A percentile compares a stretch with the other conserved stretches of the same genome.
phyloP scores from a whole-genome alignment of 2,329 filamentous ascomycete genomes.

The Calycina marina region DNA sequence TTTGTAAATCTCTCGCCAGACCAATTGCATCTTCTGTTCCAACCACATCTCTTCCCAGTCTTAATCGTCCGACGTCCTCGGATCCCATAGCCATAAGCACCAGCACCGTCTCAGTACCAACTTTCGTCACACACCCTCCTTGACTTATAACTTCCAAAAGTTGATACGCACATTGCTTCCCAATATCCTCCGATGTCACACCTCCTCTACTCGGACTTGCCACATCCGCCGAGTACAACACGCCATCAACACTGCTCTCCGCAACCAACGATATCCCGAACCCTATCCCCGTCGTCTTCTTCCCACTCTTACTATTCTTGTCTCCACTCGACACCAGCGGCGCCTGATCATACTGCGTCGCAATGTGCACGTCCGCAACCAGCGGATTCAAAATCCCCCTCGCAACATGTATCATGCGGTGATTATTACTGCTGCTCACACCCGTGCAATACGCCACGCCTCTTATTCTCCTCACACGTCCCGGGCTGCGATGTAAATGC shows the following conservation, averaged over 20 bases:
- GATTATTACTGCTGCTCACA: conserved; percentile 84
- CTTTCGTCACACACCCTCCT: conserved; percentile 66
- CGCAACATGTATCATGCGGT: conserved; percentile 83
- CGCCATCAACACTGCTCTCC: conserved; percentile 69
- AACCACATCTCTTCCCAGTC: conserved; percentile 67
- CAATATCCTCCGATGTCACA: conserved; percentile 77
- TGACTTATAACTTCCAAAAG: conserved; percentile 68
- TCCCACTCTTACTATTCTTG: conserved; percentile 38
- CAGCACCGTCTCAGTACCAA: conserved; percentile 61
- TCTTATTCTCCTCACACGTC: conserved; percentile 73
- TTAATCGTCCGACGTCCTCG: conserved; percentile 81
- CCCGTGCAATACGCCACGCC: conserved; percentile 91
- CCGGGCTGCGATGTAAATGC: conserved; percentile 68
- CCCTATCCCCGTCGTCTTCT: conserved; percentile 65
- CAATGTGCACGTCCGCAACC: conserved; percentile 81
- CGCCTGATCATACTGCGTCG: conserved; percentile 59
- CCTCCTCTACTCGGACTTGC: conserved; percentile 63
- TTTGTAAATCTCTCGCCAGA: conserved; percentile 69
- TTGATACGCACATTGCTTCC: conserved; percentile 76
- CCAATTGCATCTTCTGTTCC: conserved; percentile 68
- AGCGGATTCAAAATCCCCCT: conserved; percentile 77
- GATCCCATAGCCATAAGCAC: conserved; percentile 96
- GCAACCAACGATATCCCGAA: conserved; percentile 87
- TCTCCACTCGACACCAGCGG: conserved; percentile 39
- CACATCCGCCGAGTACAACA: conserved; percentile 79